Conservation (phyloP, 2,329 filamentous ascomycete genomes). For the Fusarium sambucinum region DNA sequence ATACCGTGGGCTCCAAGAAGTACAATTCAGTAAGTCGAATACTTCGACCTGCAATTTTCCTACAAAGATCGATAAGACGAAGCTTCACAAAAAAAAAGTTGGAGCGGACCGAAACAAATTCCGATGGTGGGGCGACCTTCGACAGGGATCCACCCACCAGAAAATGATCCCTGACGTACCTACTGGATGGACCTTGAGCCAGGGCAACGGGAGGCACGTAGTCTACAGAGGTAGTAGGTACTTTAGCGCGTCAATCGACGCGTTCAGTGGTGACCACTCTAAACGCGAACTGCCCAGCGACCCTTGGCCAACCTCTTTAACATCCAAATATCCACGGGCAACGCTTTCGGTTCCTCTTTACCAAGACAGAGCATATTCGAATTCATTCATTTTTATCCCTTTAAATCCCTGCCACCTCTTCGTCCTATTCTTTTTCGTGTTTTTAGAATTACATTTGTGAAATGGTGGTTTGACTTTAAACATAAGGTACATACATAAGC, state of each 20-base stretch:
- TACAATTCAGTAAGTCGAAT: slow-evolving; percentile 39
- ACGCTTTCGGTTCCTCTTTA: slow-evolving; percentile 30
- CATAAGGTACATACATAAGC: slow-evolving; percentile 28
- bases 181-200: background rate
- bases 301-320: slow-evolving; percentile 28
- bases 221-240: background rate
- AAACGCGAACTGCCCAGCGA: slow-evolving; percentile 41
- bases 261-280: slow-evolving; percentile 45
- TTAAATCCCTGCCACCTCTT: background rate
- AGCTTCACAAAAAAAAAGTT: slow-evolving; percentile 54
- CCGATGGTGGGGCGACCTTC: slow-evolving; percentile 49
- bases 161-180: slow-evolving; percentile 44
- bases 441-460: background rate
- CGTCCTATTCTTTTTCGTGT: background rate
- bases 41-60: slow-evolving; percentile 39
- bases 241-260: slow-evolving; percentile 39
- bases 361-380: slow-evolving; percentile 8
- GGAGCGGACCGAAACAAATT: slow-evolving; percentile 52
- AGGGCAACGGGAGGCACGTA: slow-evolving; percentile 27
- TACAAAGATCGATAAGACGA: slow-evolving; percentile 31
- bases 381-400: background rate
- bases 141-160: slow-evolving; percentile 35
- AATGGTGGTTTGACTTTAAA: slow-evolving; percentile 39
- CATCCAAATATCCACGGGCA: slow-evolving; percentile 24
- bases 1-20: slow-evolving; percentile 30